Evolutionary conservation across 352 stramenopile species (phyloP).

Genomic region (Halophytophthora batemanensis): DNA sequence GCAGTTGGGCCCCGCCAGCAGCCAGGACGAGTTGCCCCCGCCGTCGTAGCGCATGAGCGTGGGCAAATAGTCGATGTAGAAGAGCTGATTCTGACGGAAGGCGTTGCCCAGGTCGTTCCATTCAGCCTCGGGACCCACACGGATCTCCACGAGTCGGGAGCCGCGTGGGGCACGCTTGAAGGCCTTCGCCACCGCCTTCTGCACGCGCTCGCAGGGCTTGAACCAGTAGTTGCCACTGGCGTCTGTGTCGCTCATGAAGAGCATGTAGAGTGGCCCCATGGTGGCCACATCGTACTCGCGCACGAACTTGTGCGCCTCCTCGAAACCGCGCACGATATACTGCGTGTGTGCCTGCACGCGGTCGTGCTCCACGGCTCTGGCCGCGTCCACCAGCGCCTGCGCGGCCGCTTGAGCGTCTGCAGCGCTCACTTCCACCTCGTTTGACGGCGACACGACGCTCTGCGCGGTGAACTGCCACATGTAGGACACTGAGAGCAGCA

Average conservation of each 20-base stretch:
- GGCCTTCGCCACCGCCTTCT: slow-evolving; percentile 51
- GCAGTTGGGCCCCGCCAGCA: slow-evolving; percentile 72
- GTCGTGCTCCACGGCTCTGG: slow-evolving; percentile 28
- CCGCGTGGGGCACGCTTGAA: slow-evolving; percentile 60
- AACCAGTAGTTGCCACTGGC: slow-evolving; percentile 79
- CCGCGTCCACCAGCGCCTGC: slow-evolving; percentile 15
- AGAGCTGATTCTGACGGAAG: slow-evolving; percentile 77
- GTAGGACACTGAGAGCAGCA: slow-evolving; percentile 64
- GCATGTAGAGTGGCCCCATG: slow-evolving; percentile 65
- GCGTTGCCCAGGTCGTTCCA: slow-evolving; percentile 76
- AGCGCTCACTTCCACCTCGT: slow-evolving; percentile 13
- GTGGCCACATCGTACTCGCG: slow-evolving; percentile 63
- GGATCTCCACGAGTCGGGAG: slow-evolving; percentile 70
- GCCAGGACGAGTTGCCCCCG: slow-evolving; percentile 58
- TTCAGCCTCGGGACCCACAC: slow-evolving; percentile 44
- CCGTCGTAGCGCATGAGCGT: slow-evolving; percentile 79
- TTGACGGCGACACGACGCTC: slow-evolving; percentile 21
- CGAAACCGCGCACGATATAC: slow-evolving; percentile 67
- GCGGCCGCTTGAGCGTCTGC: slow-evolving; percentile 17
- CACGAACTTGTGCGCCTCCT: slow-evolving; percentile 70
- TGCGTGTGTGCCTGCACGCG: slow-evolving; percentile 50
- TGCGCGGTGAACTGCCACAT: slow-evolving; percentile 66
- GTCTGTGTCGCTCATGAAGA: slow-evolving; percentile 76
- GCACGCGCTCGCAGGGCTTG: slow-evolving; percentile 54
- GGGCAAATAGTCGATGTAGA: slow-evolving; percentile 82